Percentiles rank a stretch among this genome's conserved stretches.
Conservation (phyloP, 2,329 filamentous ascomycete species). For the Coniochaeta ligniaria region DNA sequence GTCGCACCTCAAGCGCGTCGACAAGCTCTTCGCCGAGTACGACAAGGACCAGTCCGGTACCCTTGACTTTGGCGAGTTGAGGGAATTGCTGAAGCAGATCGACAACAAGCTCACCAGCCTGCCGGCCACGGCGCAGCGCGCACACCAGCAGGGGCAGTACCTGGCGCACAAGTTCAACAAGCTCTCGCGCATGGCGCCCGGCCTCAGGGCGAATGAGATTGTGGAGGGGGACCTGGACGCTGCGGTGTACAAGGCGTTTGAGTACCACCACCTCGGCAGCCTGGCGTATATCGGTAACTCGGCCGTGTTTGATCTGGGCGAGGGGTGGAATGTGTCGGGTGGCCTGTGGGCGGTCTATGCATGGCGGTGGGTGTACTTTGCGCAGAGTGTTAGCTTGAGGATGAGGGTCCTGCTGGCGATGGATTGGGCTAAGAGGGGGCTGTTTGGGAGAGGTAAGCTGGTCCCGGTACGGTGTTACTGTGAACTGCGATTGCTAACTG, state of each 20-base stretch:
- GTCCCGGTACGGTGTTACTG: too few relatives aligned
- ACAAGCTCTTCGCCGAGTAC: constrained; percentile 85
- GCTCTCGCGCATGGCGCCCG: constrained; percentile 69
- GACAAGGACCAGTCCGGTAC: constrained; percentile 91
- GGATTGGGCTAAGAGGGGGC: constrained; percentile 96
- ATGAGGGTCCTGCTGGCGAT: constrained; percentile 86
- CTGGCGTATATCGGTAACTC: constrained; percentile 95
- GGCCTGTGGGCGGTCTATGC: constrained; percentile 91
- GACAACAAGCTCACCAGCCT: constrained; percentile 91
- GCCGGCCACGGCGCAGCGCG: constrained; percentile 90
- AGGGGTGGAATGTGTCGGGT: constrained; percentile 70
- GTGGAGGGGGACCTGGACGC: constrained; percentile 87
- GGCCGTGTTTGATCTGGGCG: constrained; percentile 83
- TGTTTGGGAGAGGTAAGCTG: constrained; percentile 86
- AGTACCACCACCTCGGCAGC: constrained; percentile 86
- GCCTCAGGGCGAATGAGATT: constrained; percentile 71
- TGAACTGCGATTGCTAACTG: background rate
- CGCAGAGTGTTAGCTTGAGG: constrained; percentile 88
- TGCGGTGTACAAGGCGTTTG: constrained; percentile 87
- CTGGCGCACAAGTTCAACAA: constrained; percentile 92
- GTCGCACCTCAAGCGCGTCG: constrained; percentile 78
- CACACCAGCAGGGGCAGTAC: constrained; percentile 92
- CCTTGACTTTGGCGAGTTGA: constrained; percentile 86
- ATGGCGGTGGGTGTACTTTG: constrained; percentile 95
- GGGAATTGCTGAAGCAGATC: constrained; percentile 83